Evolutionary conservation across 306 rosid genomes (phyloP).

Genomic region (Cyamopsis tetragonoloba): DNA sequence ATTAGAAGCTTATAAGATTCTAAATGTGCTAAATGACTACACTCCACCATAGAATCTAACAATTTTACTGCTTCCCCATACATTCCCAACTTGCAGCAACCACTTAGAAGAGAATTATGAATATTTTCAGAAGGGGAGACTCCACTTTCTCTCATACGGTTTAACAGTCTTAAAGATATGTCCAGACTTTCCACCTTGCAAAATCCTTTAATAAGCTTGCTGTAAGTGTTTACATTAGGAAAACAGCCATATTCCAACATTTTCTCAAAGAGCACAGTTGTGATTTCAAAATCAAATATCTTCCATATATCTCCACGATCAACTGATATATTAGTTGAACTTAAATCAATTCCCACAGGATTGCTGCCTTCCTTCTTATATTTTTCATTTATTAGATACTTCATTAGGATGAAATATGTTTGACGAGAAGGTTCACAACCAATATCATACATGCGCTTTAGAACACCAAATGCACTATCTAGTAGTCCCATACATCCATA

Average conservation of each 20-base stretch:
- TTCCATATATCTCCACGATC: slow-evolving; percentile 54
- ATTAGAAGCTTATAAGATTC: slow-evolving; percentile 66
- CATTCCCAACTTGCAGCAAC: slow-evolving; percentile 56
- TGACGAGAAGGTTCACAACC: slow-evolving; percentile 65
- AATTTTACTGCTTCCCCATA: slow-evolving; percentile 53
- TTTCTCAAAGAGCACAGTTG: slow-evolving; percentile 51
- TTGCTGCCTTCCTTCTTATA: slow-evolving; percentile 16
- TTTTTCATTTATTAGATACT: slow-evolving; percentile 50
- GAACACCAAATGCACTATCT: slow-evolving; percentile 61
- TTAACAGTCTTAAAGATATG: slow-evolving; percentile 45
- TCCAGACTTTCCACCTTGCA: slow-evolving; percentile 53
- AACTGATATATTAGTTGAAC: slow-evolving; percentile 26
- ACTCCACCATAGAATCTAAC: slow-evolving; percentile 60
- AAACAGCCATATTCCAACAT: slow-evolving; percentile 59
- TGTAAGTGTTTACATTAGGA: slow-evolving; percentile 59
- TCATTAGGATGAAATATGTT: slow-evolving; percentile 56
- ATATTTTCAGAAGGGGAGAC: slow-evolving; percentile 51
- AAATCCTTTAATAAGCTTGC: slow-evolving; percentile 65
- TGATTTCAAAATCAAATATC: slow-evolving; percentile 48
- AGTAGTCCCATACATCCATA: slow-evolving; percentile 60
- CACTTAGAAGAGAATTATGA: slow-evolving; percentile 54
- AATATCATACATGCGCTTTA: slow-evolving; percentile 57
- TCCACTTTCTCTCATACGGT: slow-evolving; percentile 55
- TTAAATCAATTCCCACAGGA: slow-evolving; percentile 24
- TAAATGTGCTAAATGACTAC: slow-evolving; percentile 58